These are phyloP conservation scores for Pseudogymnoascus sp. DNA, from an alignment of 2,329 filamentous ascomycete genomes.

Conservation along the genomic window DNA sequence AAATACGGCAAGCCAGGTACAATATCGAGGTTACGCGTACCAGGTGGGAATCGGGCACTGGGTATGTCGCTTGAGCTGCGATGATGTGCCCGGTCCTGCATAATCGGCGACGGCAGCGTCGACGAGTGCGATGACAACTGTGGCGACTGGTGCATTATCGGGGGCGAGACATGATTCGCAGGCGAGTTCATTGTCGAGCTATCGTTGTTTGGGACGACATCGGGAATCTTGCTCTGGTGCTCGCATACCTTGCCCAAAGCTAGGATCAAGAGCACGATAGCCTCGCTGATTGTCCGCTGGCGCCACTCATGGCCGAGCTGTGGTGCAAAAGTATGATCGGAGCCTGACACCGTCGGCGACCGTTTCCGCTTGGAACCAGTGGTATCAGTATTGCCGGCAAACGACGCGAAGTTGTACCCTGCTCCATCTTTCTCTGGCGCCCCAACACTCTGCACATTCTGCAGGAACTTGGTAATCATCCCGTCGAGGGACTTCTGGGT, in stretches of 20 bases:
- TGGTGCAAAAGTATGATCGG: conserved; percentile 23
- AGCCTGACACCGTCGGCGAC: conserved; percentile 15
- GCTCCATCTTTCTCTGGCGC: conserved; percentile 14
- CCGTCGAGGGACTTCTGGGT: conserved; percentile 45
- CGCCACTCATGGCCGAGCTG: conserved; percentile 41
- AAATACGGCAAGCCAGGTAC: conserved; percentile 90
- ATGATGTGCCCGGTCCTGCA: not conserved
- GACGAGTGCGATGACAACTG: conserved; percentile 25
- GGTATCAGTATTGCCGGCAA: not conserved
- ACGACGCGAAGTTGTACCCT: conserved; percentile 9
- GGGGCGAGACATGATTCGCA: not conserved
- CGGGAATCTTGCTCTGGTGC: conserved; percentile 46
- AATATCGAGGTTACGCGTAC: conserved; percentile 63
- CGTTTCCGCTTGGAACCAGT: conserved; percentile 26
- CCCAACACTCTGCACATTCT: conserved; percentile 25
- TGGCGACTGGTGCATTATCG: conserved; percentile 43
- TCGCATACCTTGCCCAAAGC: conserved; percentile 79
- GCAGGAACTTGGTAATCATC: conserved; percentile 26
- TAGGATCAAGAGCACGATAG: conserved; percentile 73
- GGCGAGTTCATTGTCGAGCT: not conserved
- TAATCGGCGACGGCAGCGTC: not conserved
- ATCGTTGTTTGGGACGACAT: conserved; percentile 43
- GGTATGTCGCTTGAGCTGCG: conserved; percentile 8
- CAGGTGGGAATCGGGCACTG: conserved; percentile 12
- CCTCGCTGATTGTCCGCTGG: conserved; percentile 66